These are phyloP conservation scores for Ramaria sp. DNA, from an alignment of 768 basidiomycete species.

Conservation along the genomic window DNA sequence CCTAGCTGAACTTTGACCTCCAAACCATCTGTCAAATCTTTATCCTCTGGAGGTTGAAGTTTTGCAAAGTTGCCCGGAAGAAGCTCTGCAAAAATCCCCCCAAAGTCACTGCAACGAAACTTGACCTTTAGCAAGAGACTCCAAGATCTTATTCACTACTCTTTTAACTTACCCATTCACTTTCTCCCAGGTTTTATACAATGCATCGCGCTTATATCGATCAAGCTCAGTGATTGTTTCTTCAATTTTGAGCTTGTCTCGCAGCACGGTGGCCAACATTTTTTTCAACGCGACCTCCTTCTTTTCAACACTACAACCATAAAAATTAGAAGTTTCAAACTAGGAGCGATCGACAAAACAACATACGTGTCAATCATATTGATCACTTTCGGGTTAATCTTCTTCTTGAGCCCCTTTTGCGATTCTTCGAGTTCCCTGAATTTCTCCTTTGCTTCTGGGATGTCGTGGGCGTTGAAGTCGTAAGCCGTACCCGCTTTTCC, in stretches of 20 bases:
- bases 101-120: slow-evolving; percentile 68
- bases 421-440: slow-evolving; percentile 64
- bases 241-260: slow-evolving; percentile 93
- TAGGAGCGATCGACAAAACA: too few species aligned
- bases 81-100: slow-evolving; percentile 89
- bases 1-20: slow-evolving; percentile 97
- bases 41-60: slow-evolving; percentile 84
- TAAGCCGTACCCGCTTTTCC: slow-evolving; percentile 73
- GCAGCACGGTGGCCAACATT: slow-evolving; percentile 78
- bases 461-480: slow-evolving; percentile 62
- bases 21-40: slow-evolving; percentile 88
- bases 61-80: slow-evolving; percentile 96
- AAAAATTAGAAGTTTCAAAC: too few species aligned
- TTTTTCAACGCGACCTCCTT: slow-evolving; percentile 77
- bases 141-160: background rate
- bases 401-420: slow-evolving; percentile 87
- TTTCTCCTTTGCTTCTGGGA: slow-evolving; percentile 46
- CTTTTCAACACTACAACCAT: slow-evolving; percentile 91
- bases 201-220: slow-evolving; percentile 84
- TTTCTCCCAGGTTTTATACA: slow-evolving; percentile 93
- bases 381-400: slow-evolving; percentile 90
- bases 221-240: slow-evolving; percentile 89
- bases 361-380: slow-evolving; percentile 90
- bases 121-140: background rate
- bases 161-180: slow-evolving; percentile 66